Base-by-base conservation (phyloP, 1,284 basidiomycete genomes). In the Cystobasidium pallidum region DNA sequence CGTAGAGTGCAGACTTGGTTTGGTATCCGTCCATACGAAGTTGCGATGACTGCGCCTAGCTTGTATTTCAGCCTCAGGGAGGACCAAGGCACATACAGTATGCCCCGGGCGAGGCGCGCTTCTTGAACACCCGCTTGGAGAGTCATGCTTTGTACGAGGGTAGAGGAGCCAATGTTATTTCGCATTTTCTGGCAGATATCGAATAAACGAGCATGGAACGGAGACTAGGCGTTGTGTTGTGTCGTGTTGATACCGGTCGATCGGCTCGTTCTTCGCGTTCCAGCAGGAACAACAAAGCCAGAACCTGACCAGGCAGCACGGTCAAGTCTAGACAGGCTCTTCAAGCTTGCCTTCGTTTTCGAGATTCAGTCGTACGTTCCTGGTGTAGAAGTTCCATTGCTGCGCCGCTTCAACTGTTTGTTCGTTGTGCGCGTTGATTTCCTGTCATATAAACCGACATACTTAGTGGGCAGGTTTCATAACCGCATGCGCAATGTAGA, bases 381-480 rank as follows among this genome's bases (percentile, higher is more conserved):
- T 49, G 24, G 52, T 54, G 62, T 74, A 74, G 47, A 45, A 59
- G 26, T 49, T 41, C 73, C 73, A 74, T 41, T 70, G 61, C 43
- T 74, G 66, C 15, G 67, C 54, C 3, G 64, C 17, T 32, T 41
- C 62, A 7, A 45, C 65, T n/a, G 57, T 66, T 34, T 74, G 70
- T 32, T 55, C 36, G 54, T 74, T 74, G 62, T 74, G 73, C 67
- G 52, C 49, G 52, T 74, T 74, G 61, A 74, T 59, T 49, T 74
- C 73, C 73, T 74, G 58, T 57, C n/a, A n/a, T n/a, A n/a, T n/a
- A n/a, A n/a, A n/a, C n/a, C n/a, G n/a, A n/a, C n/a, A n/a, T n/a
- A n/a, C n/a, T n/a, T n/a, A n/a, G n/a, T n/a, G n/a, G n/a, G n/a
- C n/a, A n/a, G n/a, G n/a, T n/a, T n/a, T n/a, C n/a, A n/a, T n/a